Conservation (phyloP, 2,329 filamentous ascomycete species). For the Catunica adiposa region DNA sequence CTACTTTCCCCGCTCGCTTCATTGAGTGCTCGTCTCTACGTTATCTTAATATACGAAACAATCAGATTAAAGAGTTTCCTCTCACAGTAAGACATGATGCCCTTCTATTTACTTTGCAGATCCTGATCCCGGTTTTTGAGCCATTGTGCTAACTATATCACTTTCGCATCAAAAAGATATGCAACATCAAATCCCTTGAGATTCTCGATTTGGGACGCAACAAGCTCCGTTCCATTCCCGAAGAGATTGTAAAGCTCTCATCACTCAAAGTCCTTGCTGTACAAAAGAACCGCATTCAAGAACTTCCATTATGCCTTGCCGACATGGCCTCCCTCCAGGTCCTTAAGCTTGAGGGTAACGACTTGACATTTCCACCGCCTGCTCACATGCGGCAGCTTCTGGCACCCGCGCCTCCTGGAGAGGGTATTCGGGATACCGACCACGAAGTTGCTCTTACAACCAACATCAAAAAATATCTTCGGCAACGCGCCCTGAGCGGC, state of each 20-base stretch:
- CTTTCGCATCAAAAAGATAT: conserved; percentile 40
- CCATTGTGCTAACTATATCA: neutral
- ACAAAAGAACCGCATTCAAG: conserved; percentile 71
- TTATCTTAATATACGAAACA: conserved; percentile 67
- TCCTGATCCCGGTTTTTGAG: neutral
- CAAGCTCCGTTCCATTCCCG: conserved; percentile 59
- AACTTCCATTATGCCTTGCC: conserved; percentile 66
- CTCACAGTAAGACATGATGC: conserved; percentile 29
- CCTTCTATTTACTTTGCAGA: neutral
- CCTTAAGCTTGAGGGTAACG: conserved; percentile 79
- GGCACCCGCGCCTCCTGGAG: conserved; percentile 33
- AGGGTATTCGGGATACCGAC: conserved; percentile 42
- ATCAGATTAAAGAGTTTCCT: conserved; percentile 49
- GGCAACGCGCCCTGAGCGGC: conserved; percentile 34
- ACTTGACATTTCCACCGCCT: conserved; percentile 61
- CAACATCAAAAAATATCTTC: conserved; percentile 45
- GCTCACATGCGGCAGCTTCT: conserved; percentile 44
- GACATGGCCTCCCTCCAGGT: conserved; percentile 84
- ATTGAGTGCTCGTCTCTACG: conserved; percentile 61
- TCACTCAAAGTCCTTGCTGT: conserved; percentile 82
- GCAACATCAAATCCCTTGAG: conserved; percentile 71
- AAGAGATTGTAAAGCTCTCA: conserved; percentile 62
- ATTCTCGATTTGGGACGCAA: conserved; percentile 88
- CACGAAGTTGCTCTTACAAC: conserved; percentile 43
- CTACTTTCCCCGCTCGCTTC: conserved; percentile 52